Percentiles rank a stretch among this genome's conserved stretches.
phyloP scores from a whole-genome alignment of 441 rosid genomes.

The Heliophila coronopifolia region DNA sequence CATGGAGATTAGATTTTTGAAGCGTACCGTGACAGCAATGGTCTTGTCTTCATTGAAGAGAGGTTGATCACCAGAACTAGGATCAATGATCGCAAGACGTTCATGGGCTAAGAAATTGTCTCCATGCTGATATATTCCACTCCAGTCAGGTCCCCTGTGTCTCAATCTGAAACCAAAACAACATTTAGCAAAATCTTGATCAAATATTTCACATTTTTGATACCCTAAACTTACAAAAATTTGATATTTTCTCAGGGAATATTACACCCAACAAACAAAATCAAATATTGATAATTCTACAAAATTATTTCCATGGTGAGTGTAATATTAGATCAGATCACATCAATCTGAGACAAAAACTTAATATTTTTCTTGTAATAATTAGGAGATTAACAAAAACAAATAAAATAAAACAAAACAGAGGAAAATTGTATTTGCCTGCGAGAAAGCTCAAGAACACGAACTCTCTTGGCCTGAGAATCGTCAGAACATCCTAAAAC shows the following conservation, averaged over 20 bases:
- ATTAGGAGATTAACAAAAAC: background rate
- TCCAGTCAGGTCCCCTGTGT: slow-evolving; percentile 99
- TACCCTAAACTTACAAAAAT: too few species aligned
- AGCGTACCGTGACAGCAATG: slow-evolving; percentile 71
- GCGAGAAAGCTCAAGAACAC: slow-evolving; percentile 95
- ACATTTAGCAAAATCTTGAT: too few species aligned
- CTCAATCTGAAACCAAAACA: too few species aligned
- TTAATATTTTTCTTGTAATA: background rate
- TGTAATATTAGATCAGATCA: background rate
- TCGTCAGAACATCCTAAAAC: slow-evolving; percentile 82
- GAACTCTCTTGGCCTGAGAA: slow-evolving; percentile 83
- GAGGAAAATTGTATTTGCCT: slow-evolving; percentile 37
- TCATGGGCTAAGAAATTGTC: slow-evolving; percentile 91
- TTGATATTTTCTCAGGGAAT: too few species aligned
- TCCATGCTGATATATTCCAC: slow-evolving; percentile 69
- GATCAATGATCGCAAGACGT: slow-evolving; percentile 88
- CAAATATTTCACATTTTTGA: too few species aligned
- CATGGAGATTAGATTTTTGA: background rate
- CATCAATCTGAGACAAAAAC: background rate
- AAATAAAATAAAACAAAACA: background rate
- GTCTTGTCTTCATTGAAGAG: slow-evolving; percentile 91
- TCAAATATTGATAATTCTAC: background rate
- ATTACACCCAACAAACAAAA: too few species aligned
- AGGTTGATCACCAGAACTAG: slow-evolving; percentile 96
- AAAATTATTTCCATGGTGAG: too few species aligned